phyloP scores from a whole-genome alignment of 2,329 filamentous ascomycete genomes.

The Beauveria bassiana region DNA sequence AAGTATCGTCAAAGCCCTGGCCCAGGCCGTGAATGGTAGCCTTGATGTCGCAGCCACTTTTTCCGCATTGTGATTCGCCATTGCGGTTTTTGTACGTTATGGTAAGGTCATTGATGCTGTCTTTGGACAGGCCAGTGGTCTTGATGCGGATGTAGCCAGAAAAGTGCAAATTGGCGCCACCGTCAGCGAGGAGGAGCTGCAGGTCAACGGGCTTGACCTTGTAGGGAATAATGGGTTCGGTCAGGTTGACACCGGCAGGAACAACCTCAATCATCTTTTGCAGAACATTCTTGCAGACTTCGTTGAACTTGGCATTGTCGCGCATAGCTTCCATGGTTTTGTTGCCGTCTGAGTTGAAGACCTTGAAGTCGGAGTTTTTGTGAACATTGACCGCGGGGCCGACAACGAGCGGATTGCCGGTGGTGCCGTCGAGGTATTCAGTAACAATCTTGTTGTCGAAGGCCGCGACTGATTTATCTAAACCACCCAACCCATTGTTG shows the following conservation, averaged over 20 bases:
- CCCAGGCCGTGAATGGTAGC: slow-evolving; percentile 39
- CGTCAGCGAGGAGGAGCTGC: slow-evolving; percentile 44
- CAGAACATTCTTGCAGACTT: slow-evolving; percentile 41
- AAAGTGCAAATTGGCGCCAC: slow-evolving; percentile 40
- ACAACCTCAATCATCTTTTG: slow-evolving; percentile 57
- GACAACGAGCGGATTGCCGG: slow-evolving; percentile 47
- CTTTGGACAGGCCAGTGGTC: slow-evolving; percentile 38
- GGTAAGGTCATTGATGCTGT: slow-evolving; percentile 37
- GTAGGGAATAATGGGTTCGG: slow-evolving; percentile 47
- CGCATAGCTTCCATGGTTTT: slow-evolving; percentile 43
- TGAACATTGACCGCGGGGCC: slow-evolving; percentile 37
- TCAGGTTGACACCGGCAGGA: slow-evolving; percentile 41
- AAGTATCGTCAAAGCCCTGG: slow-evolving; percentile 53
- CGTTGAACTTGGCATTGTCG: slow-evolving; percentile 35
- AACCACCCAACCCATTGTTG: slow-evolving; percentile 33
- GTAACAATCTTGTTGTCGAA: slow-evolving; percentile 52
- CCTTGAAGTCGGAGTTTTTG: slow-evolving; percentile 46
- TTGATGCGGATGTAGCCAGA: slow-evolving; percentile 50
- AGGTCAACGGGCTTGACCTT: slow-evolving; percentile 51
- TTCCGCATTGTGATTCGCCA: slow-evolving; percentile 39
- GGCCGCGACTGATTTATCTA: slow-evolving; percentile 39
- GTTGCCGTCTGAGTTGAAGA: slow-evolving; percentile 50
- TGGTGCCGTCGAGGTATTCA: slow-evolving; percentile 47
- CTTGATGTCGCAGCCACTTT: slow-evolving; percentile 34
- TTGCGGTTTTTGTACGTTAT: slow-evolving; percentile 49